Percentiles rank a stretch among this genome's conserved stretches.
Evolutionary conservation across 2,329 filamentous ascomycete genomes (phyloP).

Genomic region (Epichloe gansuensis): DNA sequence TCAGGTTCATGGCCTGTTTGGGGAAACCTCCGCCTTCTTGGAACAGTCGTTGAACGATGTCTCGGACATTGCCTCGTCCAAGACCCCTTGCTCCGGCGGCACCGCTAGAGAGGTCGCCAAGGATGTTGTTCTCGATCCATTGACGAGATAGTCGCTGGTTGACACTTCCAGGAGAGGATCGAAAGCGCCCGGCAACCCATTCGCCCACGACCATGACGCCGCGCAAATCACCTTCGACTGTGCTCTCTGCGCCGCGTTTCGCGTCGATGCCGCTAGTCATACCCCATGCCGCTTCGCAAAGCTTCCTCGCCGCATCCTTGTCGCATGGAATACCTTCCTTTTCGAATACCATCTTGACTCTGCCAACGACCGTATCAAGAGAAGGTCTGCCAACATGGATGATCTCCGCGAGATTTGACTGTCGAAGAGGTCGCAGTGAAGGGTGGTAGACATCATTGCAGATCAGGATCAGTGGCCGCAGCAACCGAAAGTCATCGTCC

Average conservation of each 20-base stretch:
- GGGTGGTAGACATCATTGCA: slow-evolving; percentile 97
- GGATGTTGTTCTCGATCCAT: slow-evolving; percentile 65
- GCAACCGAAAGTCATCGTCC: slow-evolving; percentile 73
- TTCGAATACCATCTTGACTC: slow-evolving; percentile 74
- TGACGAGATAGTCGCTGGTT: slow-evolving; percentile 49
- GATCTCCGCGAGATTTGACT: slow-evolving; percentile 74
- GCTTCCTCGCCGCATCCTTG: slow-evolving; percentile 71
- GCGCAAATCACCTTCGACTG: slow-evolving; percentile 62
- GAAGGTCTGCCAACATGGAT: slow-evolving; percentile 85
- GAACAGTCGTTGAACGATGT: slow-evolving; percentile 69
- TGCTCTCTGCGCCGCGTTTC: slow-evolving; percentile 53
- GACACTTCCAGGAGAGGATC: slow-evolving; percentile 30
- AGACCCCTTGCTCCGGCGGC: slow-evolving; percentile 60
- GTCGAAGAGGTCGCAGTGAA: slow-evolving; percentile 73
- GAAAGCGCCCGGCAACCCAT: slow-evolving; percentile 68
- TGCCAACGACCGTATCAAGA: slow-evolving; percentile 69
- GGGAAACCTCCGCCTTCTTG: slow-evolving; percentile 69
- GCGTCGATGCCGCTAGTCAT: slow-evolving; percentile 61
- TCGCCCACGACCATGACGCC: slow-evolving; percentile 79
- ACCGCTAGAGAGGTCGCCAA: slow-evolving; percentile 55
- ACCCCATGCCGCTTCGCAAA: slow-evolving; percentile 77
- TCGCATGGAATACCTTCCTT: slow-evolving; percentile 84
- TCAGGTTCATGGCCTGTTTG: slow-evolving; percentile 35
- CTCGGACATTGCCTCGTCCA: slow-evolving; percentile 58
- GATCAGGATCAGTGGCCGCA: slow-evolving; percentile 82